phyloP scores from a whole-genome alignment of 306 rosid species.

The Gastrolobium bilobum region DNA sequence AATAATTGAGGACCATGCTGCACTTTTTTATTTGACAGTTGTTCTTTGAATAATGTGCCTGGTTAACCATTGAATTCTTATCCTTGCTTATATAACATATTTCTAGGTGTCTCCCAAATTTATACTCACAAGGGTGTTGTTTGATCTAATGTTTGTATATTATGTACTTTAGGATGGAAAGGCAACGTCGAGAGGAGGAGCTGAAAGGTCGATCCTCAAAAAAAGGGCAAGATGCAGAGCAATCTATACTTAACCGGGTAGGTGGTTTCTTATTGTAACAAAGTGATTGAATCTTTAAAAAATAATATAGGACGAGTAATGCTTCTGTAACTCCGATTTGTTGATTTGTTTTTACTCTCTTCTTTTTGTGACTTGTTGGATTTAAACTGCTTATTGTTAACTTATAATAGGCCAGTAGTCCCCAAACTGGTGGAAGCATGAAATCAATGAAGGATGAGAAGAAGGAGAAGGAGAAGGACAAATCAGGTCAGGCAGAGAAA shows the following conservation, averaged over 20 bases:
- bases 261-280: slow-evolving; percentile 39
- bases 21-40: background rate
- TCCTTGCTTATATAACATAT: slow-evolving; percentile 8
- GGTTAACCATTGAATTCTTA: background rate
- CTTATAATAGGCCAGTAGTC: slow-evolving; percentile 79
- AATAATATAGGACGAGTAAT: background rate
- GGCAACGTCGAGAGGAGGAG: slow-evolving; percentile 98
- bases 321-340: background rate
- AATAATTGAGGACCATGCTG: background rate
- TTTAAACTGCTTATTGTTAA: slow-evolving; percentile 35
- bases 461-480: slow-evolving; percentile 62
- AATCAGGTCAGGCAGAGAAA: slow-evolving; percentile 82
- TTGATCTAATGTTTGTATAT: slow-evolving; percentile 9
- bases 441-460: slow-evolving; percentile 93
- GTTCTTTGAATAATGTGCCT: slow-evolving; percentile 19
- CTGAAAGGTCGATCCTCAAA: slow-evolving; percentile 76
- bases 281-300: background rate
- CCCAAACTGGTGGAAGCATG: slow-evolving; percentile 93
- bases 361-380: slow-evolving; percentile 34
- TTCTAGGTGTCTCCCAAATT: background rate
- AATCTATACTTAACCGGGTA: slow-evolving; percentile 80
- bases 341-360: background rate
- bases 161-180: slow-evolving; percentile 83
- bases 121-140: slow-evolving; percentile 9
- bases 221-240: slow-evolving; percentile 89